Percentiles rank a stretch among this genome's conserved stretches.
phyloP scores from a whole-genome alignment of 2,329 filamentous ascomycete genomes.

The Fusarium udum region DNA sequence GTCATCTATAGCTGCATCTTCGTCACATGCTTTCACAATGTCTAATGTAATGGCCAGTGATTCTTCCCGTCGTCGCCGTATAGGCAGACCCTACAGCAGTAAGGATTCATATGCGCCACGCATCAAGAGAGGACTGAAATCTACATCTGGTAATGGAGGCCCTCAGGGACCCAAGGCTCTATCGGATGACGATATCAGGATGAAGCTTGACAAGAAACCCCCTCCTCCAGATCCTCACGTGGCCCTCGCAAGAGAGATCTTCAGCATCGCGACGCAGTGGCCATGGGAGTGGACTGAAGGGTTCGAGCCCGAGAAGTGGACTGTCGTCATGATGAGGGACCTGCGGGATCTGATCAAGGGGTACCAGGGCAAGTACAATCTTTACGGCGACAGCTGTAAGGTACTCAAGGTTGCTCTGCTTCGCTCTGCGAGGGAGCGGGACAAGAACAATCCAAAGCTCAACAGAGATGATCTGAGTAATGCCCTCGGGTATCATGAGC shows the following conservation, averaged over 20 bases:
- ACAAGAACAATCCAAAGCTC: neutral
- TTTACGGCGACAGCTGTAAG: neutral
- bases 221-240: neutral
- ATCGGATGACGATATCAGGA: neutral
- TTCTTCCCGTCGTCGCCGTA: neutral
- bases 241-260: neutral
- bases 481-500: neutral
- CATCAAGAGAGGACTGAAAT: neutral
- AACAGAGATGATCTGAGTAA: neutral
- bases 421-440: neutral
- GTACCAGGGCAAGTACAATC: neutral
- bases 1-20: neutral
- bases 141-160: neutral
- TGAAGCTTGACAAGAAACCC: neutral
- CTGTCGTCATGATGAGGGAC: neutral
- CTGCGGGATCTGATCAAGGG: neutral
- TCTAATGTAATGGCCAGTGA: neutral
- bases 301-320: neutral
- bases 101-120: neutral
- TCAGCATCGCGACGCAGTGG: neutral
- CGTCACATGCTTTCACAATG: neutral
- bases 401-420: neutral
- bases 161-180: neutral
- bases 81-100: neutral
- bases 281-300: neutral